Percentiles rank a stretch among this genome's conserved stretches.
These are phyloP conservation scores for Penicillium expansum DNA, from an alignment of 2,329 filamentous ascomycete species.

Conservation along the genomic window DNA sequence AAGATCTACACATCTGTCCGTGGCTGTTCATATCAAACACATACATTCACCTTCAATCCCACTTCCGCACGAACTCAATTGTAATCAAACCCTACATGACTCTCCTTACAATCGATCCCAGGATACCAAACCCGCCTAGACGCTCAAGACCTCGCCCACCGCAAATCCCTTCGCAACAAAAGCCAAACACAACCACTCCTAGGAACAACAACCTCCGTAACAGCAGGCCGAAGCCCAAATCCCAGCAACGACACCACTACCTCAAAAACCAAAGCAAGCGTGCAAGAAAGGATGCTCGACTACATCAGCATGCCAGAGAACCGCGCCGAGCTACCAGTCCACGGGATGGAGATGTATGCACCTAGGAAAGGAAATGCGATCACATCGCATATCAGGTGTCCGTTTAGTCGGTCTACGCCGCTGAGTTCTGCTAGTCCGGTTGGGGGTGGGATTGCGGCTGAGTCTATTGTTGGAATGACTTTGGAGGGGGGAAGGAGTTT, in stretches of 20 bases:
- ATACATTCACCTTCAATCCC: neutral
- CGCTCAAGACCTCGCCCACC: slow-evolving; percentile 33
- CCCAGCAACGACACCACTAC: neutral
- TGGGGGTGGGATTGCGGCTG: neutral
- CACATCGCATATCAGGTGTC: neutral
- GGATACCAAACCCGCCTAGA: slow-evolving; percentile 25
- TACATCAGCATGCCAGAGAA: slow-evolving; percentile 10
- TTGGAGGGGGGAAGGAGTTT: neutral
- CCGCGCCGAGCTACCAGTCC: slow-evolving; percentile 17
- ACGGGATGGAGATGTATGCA: slow-evolving; percentile 7
- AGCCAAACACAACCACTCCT: neutral
- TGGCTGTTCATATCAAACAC: neutral
- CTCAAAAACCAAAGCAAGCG: neutral
- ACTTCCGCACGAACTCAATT: neutral
- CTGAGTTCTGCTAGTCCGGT: neutral
- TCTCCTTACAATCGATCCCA: slow-evolving; percentile 11
- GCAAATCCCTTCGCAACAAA: slow-evolving; percentile 29
- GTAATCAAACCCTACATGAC: no score
- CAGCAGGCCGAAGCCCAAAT: slow-evolving; percentile 1
- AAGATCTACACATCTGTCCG: neutral
- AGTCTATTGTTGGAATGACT: neutral
- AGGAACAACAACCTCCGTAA: slow-evolving; percentile 4
- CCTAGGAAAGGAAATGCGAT: neutral
- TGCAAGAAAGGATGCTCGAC: slow-evolving; percentile 31
- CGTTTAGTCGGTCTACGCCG: neutral